These are phyloP conservation scores for Mucor racemosus DNA, from an alignment of 371 early-diverging fungal species.

Conservation along the genomic window DNA sequence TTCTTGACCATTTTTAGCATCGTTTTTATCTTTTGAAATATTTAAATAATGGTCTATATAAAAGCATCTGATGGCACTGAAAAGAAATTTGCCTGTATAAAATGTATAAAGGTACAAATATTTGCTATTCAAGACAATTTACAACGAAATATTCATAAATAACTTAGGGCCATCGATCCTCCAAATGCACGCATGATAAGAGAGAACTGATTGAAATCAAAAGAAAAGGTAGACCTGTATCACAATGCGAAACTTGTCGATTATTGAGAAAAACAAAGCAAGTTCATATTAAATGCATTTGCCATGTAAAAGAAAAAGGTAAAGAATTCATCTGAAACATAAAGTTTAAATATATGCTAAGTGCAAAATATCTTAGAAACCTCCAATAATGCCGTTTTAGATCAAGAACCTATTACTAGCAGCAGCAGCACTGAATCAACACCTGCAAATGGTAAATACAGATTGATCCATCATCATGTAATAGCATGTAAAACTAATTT, in stretches of 20 bases:
- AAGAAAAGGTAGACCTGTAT: constrained; percentile 79
- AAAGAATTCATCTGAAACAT: neutral
- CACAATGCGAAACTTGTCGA: constrained; percentile 77
- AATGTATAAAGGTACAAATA: constrained; percentile 47
- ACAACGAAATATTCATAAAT: neutral
- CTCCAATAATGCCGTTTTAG: neutral
- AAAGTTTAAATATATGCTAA: too few relatives aligned
- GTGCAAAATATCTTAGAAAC: too few relatives aligned
- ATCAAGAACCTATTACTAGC: neutral
- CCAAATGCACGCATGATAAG: constrained; percentile 61
- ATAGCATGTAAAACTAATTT: neutral
- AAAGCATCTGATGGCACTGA: constrained; percentile 39
- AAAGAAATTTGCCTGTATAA: constrained; percentile 49
- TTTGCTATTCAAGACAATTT: neutral
- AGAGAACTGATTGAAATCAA: constrained; percentile 71
- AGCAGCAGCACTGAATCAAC: neutral
- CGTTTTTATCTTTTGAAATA: neutral
- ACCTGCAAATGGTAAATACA: neutral
- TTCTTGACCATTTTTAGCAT: constrained; percentile 25
- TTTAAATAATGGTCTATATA: constrained; percentile 33
- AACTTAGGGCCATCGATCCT: constrained; percentile 66
- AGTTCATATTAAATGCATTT: constrained; percentile 76
- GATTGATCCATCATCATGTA: neutral
- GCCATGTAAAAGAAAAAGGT: constrained; percentile 35
- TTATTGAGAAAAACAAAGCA: constrained; percentile 73